Percentiles rank a stretch among this genome's conserved stretches.
These are phyloP conservation scores for Populus hybrid DNA, from an alignment of 441 rosid genomes.

Conservation along the genomic window DNA sequence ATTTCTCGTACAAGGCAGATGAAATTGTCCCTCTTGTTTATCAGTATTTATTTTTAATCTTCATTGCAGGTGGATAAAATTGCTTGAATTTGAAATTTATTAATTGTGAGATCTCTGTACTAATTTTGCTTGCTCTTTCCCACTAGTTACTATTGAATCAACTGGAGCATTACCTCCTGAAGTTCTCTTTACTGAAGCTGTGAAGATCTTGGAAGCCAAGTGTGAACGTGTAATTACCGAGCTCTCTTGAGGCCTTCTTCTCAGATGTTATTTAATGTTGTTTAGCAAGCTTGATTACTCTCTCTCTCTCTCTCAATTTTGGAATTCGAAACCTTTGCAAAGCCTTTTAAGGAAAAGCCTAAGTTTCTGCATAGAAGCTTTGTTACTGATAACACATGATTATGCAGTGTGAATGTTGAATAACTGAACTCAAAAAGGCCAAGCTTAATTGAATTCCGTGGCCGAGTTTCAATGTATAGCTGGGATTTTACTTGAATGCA, in stretches of 20 bases:
- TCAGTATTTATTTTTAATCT: background rate
- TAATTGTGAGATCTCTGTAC: background rate
- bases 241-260: slow-evolving; percentile 49
- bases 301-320: background rate
- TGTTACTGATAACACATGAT: background rate
- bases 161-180: slow-evolving; percentile 86
- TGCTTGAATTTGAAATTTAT: background rate
- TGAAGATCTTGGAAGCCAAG: slow-evolving; percentile 86
- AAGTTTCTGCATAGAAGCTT: background rate
- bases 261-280: background rate
- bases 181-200: slow-evolving; percentile 83
- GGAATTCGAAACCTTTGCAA: background rate
- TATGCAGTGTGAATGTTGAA: background rate
- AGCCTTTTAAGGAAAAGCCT: background rate
- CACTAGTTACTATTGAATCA: slow-evolving; percentile 80
- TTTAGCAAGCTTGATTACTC: background rate
- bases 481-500: background rate
- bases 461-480: no score
- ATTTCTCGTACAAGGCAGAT: background rate
- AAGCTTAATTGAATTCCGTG: background rate
- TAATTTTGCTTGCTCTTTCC: slow-evolving; percentile 8
- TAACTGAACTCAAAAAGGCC: background rate
- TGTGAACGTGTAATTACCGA: slow-evolving; percentile 70
- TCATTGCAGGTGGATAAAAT: background rate
- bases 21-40: background rate